A percentile compares a stretch with the other conserved stretches of the same genome.
These are phyloP conservation scores for Blakeslea trispora DNA, from an alignment of 371 early-diverging fungal species.

Conservation along the genomic window DNA sequence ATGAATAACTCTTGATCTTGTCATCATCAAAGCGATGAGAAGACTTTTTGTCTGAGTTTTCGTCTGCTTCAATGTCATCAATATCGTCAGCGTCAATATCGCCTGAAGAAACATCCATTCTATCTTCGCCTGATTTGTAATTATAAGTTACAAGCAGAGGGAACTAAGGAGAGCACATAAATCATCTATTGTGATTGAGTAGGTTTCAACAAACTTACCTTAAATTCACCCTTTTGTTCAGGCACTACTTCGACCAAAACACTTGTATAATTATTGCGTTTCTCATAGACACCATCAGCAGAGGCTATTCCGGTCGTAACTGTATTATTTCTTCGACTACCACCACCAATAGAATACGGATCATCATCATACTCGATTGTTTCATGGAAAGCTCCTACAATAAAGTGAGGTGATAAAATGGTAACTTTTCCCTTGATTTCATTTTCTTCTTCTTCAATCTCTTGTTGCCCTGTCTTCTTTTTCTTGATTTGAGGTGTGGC, in stretches of 20 bases:
- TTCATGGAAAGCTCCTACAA: constrained; percentile 78
- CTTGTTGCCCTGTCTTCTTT: constrained; percentile 8
- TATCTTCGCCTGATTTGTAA: constrained; percentile 59
- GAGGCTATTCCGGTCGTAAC: constrained; percentile 31
- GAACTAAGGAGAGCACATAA: constrained; percentile 46
- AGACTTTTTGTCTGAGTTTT: constrained; percentile 29
- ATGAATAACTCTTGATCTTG: constrained; percentile 51
- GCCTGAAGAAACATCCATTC: constrained; percentile 50
- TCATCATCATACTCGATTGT: constrained; percentile 83
- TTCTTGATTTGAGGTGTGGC: constrained; percentile 49
- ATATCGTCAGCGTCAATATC: constrained; percentile 46
- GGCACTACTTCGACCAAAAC: constrained; percentile 62
- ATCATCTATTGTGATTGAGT: background rate
- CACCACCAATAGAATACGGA: constrained; percentile 33
- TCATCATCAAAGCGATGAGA: constrained; percentile 43
- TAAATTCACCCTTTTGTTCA: constrained; percentile 49
- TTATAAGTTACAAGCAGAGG: constrained; percentile 65
- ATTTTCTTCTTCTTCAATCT: constrained; percentile 13
- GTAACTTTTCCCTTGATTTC: constrained; percentile 46
- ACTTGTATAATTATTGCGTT: constrained; percentile 61
- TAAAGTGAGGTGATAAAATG: constrained; percentile 71
- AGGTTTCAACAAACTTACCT: constrained; percentile 31
- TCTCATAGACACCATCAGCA: constrained; percentile 58
- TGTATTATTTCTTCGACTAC: constrained; percentile 10
- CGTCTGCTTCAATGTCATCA: constrained; percentile 32